Evolutionary conservation across 2,329 filamentous ascomycete species (phyloP).

Genomic region (Aspergillus pseudotamarii): DNA sequence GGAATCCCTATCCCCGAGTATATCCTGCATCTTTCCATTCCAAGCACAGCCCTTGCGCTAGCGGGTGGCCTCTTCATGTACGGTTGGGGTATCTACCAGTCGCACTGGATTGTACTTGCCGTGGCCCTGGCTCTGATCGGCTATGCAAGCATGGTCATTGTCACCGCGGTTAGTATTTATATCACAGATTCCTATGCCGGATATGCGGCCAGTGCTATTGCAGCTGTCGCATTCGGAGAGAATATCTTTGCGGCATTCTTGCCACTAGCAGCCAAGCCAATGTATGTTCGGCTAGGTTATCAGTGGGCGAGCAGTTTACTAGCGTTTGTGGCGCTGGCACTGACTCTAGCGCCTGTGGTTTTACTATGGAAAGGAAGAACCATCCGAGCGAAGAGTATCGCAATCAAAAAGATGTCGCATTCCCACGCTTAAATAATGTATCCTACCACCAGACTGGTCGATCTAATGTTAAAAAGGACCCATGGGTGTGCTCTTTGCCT

Average conservation of each 20-base stretch:
- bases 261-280: constrained; percentile 42
- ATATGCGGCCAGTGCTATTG: constrained; percentile 53
- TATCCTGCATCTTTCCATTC: constrained; percentile 46
- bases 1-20: constrained; percentile 48
- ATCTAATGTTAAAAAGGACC: neutral
- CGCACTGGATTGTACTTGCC: constrained; percentile 40
- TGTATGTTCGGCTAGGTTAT: constrained; percentile 41
- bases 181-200: constrained; percentile 53
- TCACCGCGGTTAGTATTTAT: constrained; percentile 53
- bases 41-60: constrained; percentile 37
- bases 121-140: constrained; percentile 43
- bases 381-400: constrained; percentile 28
- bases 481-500: neutral
- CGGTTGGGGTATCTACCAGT: constrained; percentile 38
- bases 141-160: constrained; percentile 45
- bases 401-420: constrained; percentile 13
- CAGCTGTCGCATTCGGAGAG: constrained; percentile 50
- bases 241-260: constrained; percentile 48
- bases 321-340: constrained; percentile 40
- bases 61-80: constrained; percentile 41
- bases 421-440: neutral
- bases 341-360: constrained; percentile 40
- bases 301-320: constrained; percentile 46
- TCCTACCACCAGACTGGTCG: neutral
- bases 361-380: constrained; percentile 40